Percentiles rank a stretch among this genome's conserved stretches.
These are phyloP conservation scores for Crucihimalaya himalaica DNA, from an alignment of 345 rosid genomes.

Conservation along the genomic window DNA sequence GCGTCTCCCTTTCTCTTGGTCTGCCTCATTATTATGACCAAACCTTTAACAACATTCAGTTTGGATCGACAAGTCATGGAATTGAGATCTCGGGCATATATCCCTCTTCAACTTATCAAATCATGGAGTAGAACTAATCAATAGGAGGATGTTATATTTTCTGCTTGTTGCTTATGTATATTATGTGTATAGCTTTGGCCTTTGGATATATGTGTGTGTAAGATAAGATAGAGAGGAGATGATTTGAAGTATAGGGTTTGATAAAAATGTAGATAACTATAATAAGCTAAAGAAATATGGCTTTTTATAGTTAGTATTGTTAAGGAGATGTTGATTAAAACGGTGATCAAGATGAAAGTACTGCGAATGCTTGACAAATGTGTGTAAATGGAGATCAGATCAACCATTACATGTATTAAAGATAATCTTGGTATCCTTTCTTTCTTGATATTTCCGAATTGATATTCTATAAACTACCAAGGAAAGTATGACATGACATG, in stretches of 20 bases:
- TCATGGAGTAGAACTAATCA: conserved; percentile 17
- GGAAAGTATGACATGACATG: too few relatives aligned
- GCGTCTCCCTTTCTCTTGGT: conserved; percentile 67
- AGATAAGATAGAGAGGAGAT: not conserved
- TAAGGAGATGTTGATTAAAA: not conserved
- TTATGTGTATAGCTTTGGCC: conserved; percentile 4
- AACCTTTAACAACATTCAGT: conserved; percentile 26
- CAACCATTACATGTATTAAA: too few relatives aligned
- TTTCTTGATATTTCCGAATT: too few relatives aligned
- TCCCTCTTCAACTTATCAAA: conserved; percentile 21
- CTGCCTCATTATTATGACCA: conserved; percentile 56
- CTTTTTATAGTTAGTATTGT: not conserved
- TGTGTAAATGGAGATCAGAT: conserved; percentile 13
- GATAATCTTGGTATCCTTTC: too few relatives aligned
- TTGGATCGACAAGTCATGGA: conserved; percentile 27
- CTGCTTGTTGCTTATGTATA: not conserved
- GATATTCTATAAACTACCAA: too few relatives aligned
- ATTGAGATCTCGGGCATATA: conserved; percentile 23
- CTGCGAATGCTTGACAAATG: not conserved
- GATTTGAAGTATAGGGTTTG: conserved; percentile 16
- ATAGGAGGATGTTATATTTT: not conserved
- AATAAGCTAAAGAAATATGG: conserved; percentile 10
- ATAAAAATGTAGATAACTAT: conserved; percentile 15
- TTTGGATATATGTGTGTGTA: not conserved
- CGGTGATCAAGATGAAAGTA: conserved; percentile 11